A percentile compares a stretch with the other conserved stretches of the same genome.
Evolutionary conservation across 164 flowering plant species (phyloP).

Genomic region (Houttuynia cordata): DNA sequence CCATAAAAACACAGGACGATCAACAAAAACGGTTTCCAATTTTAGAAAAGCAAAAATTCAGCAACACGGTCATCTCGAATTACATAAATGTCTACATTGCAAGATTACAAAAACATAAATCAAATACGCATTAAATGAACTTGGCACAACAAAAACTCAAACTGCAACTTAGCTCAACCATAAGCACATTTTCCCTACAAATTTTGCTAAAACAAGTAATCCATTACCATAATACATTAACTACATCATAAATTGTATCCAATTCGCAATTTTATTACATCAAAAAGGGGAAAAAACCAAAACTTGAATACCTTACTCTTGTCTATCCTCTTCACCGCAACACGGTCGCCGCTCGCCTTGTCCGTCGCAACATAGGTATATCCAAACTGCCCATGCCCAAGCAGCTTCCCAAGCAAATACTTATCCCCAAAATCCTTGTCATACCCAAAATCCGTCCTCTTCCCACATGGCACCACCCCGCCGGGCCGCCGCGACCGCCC

Average conservation of each 20-base stretch:
- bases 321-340: constrained; percentile 88
- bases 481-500: constrained; percentile 19
- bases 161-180: no score
- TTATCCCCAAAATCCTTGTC: constrained; percentile 53
- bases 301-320: constrained; percentile 59
- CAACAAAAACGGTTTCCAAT: no score
- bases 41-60: no score
- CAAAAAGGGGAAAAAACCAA: not conserved
- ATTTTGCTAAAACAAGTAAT: no score
- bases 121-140: no score
- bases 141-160: no score
- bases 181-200: no score
- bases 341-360: constrained; percentile 69
- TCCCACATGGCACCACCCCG: constrained; percentile 51
- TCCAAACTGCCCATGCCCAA: constrained; percentile 96
- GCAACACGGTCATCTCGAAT: no score
- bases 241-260: not conserved
- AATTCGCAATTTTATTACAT: not conserved
- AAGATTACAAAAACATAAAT: no score
- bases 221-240: no score
- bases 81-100: no score
- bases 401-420: constrained; percentile 67
- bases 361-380: constrained; percentile 85
- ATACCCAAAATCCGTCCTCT: constrained; percentile 86
- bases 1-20: no score